Base-by-base conservation (phyloP, 148 eudicot species). In the Dianthus caryophyllus region DNA sequence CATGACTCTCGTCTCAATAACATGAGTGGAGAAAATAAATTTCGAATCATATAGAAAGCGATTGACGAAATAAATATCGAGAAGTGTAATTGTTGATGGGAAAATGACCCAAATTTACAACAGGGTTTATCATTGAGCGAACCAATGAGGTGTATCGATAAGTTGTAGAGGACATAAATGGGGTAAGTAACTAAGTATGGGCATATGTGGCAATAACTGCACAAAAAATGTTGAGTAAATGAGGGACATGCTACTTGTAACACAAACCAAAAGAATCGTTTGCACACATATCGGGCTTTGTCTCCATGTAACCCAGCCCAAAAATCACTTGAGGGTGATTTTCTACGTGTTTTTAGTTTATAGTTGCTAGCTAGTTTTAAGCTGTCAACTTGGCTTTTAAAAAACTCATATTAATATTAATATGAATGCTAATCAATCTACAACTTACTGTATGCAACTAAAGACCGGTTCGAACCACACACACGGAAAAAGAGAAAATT, bases 211-310 rank as follows among this genome's bases (percentile, higher is more conserved):
- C 66, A 63, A 41, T 44, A 24, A 63, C 49, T 63, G 16, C 73
- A 61, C 38, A 31, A 46, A 47, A 46, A 47, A 62, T 72, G 69
- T 54, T 29, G 47, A 72, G 75, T 71, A 57, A 71, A 71, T 64
- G 68, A 52, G 38, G 2, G 64, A 71, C 63, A 71, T 71, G 75
- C 64, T 71, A 62, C 68, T 62, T 71, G 74, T 62, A 46, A 63
- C 67, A 33, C 41, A 43, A n/a, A 48, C 66, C 22, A 47, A 47
- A 60, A 29, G 38, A 13, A 46, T 56, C 65, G 30, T n/a, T 53
- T 62, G 68, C 75, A 63, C 38, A 63, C 41, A 9, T 63, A 17
- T 52, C 17, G 68, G 52, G 21, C 14, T 71, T 52, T 71, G 74
- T 71, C 65, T 30, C 51, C 41, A 25, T 62, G 3, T n/a, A 50